Conservation (phyloP, 177 flowering plant genomes). For the Vitis hybrid region DNA sequence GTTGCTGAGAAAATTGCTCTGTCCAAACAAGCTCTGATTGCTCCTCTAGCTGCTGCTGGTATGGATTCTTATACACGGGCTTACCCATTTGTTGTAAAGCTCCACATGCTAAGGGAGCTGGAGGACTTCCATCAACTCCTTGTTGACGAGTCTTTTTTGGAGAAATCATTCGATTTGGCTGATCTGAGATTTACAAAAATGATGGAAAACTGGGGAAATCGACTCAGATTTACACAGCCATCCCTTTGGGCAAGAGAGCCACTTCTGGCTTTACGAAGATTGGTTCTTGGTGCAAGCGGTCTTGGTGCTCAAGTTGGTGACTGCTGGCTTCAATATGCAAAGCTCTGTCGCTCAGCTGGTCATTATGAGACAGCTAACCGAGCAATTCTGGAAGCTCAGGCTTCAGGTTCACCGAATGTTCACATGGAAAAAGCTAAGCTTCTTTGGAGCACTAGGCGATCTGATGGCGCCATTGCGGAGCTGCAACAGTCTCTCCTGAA, state of each 20-base stretch:
- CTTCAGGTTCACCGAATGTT: constrained; percentile 82
- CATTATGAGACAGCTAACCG: constrained; percentile 96
- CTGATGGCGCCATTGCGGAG: constrained; percentile 93
- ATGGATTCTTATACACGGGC: constrained; percentile 97
- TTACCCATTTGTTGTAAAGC: constrained; percentile 89
- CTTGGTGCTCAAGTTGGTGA: constrained; percentile 80
- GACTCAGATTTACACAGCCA: constrained; percentile 83
- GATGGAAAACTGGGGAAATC: constrained; percentile 75
- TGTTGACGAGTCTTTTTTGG: constrained; percentile 73
- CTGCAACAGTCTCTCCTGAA: constrained; percentile 83
- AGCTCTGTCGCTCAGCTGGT: constrained; percentile 95
- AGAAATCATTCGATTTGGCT: constrained; percentile 55
- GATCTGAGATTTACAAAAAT: constrained; percentile 59
- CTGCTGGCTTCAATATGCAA: constrained; percentile 98
- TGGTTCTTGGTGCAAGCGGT: constrained; percentile 83
- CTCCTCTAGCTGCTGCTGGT: constrained; percentile 99
- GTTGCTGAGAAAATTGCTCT: constrained; percentile 82
- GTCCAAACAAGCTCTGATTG: constrained; percentile 90
- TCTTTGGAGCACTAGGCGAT: constrained; percentile 82
- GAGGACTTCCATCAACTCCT: constrained; percentile 86
- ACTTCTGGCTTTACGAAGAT: constrained; percentile 82
- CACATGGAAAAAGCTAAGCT: constrained; percentile 98
- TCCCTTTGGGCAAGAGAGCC: constrained; percentile 99
- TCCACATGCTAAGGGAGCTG: constrained; percentile 86
- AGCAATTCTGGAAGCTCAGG: constrained; percentile 90